Evolutionary conservation across 1,284 basidiomycete genomes (phyloP), one percentile per base, ranked within the genome.

Genomic region (Inonotus obliquus): DNA sequence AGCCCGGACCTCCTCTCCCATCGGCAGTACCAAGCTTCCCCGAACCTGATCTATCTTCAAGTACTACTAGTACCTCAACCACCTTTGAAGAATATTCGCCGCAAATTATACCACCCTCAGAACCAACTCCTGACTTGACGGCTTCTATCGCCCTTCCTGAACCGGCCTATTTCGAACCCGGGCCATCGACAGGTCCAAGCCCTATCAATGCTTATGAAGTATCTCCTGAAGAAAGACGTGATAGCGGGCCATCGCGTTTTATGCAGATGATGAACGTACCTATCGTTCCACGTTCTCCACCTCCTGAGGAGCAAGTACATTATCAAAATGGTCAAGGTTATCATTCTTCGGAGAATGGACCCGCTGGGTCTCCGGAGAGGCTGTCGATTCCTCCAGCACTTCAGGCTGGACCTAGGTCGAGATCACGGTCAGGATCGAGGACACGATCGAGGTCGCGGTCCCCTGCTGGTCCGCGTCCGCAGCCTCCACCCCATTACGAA

Each of bases 391-490:
- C 60, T 2, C 54, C 59, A 9, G 13, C 57, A 25, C 19, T 38
- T 29, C 29, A n/a, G 17, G 32, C 37, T 23, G 59, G 21, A 23
- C 14, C 32, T 44, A 47, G 25, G 1, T 21, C 58, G 17, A 13
- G 29, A n/a, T 44, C 41, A 41, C 4, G 48, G 19, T 53, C 45
- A 9, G 32, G 54, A 11, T 52, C 45, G 2, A 25, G 61, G 14
- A 54, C 55, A 11, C 21, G 61, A n/a, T 54, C 55, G 27, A 62
- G 61, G 37, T 62, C 61, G 23, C 13, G 45, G 14, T 62, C 61
- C 7, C 61, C 61, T 32, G 61, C 51, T 23, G 61, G 61, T 25
- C 61, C 61, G 2, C 35, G 61, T 45, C 61, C 61, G 2, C 54
- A 41, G 41, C 51, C 56, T 4, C 44, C 51, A 21, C n/a, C 27